phyloP scores from a whole-genome alignment of 352 stramenopile genomes.

The Phytopythium boreale region DNA sequence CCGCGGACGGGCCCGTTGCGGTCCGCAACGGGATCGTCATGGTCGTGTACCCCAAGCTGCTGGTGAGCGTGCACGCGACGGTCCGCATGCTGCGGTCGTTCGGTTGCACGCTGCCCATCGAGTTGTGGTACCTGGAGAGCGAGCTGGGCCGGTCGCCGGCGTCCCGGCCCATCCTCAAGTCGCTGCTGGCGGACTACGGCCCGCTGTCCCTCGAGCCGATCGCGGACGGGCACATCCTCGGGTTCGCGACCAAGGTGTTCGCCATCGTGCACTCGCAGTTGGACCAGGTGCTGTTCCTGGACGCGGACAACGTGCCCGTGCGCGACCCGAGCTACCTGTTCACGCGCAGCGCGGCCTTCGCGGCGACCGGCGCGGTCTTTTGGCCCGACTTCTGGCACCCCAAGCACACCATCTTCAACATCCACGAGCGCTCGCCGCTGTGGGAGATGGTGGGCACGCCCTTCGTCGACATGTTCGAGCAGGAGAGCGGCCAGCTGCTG shows the following conservation, averaged over 20 bases:
- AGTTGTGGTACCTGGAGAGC: conserved; percentile 42
- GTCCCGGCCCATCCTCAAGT: conserved; percentile 19
- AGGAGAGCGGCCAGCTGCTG: conserved; percentile 61
- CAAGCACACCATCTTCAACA: conserved; percentile 53
- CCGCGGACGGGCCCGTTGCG: not conserved
- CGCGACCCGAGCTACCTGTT: conserved; percentile 59
- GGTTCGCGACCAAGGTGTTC: conserved; percentile 49
- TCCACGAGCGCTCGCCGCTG: conserved; percentile 40
- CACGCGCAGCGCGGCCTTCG: conserved; percentile 30
- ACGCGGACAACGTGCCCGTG: conserved; percentile 57
- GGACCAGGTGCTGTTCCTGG: conserved; percentile 48
- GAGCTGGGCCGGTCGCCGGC: conserved; percentile 29
- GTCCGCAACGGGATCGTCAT: conserved; percentile 40
- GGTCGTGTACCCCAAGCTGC: conserved; percentile 52
- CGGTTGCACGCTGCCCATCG: conserved; percentile 39
- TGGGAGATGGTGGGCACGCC: conserved; percentile 45
- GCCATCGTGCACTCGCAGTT: conserved; percentile 47
- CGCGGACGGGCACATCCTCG: conserved; percentile 8
- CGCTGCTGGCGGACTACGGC: conserved; percentile 22
- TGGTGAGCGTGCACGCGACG: conserved; percentile 40
- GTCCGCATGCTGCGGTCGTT: conserved; percentile 29
- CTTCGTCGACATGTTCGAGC: conserved; percentile 65
- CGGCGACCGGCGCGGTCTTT: conserved; percentile 40
- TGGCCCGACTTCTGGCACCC: conserved; percentile 67
- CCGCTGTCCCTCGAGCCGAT: conserved; percentile 23